Conservation (phyloP, 805 yeast genomes). For the Kuraishia cidri region DNA sequence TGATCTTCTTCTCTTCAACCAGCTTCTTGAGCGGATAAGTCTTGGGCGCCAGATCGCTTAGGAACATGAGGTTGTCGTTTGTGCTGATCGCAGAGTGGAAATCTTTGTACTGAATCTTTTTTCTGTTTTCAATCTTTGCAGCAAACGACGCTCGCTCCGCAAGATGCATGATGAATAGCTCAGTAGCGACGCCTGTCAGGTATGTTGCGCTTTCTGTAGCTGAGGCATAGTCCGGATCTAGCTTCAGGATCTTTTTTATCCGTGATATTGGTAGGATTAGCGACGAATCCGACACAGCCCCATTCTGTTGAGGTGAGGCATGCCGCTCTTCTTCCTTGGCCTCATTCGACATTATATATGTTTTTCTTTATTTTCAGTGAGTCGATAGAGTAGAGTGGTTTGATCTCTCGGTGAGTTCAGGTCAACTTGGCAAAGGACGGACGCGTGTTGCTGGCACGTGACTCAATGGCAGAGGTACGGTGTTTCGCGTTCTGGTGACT, state of each 20-base stretch:
- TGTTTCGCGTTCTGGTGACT: no score
- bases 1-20: constrained; percentile 31
- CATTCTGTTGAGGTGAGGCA: no score
- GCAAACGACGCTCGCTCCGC: constrained; percentile 61
- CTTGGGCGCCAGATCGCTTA: constrained; percentile 61
- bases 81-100: constrained; percentile 53
- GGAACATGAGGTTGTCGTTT: constrained; percentile 52
- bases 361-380: no score
- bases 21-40: constrained; percentile 42
- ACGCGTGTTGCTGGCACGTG: no score
- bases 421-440: no score
- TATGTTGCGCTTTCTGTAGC: constrained; percentile 68
- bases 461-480: no score
- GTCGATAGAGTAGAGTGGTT: no score
- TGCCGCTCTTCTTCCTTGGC: no score
- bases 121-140: constrained; percentile 58
- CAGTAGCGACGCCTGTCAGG: constrained; percentile 71
- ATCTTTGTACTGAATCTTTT: constrained; percentile 64
- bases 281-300: no score
- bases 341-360: no score
- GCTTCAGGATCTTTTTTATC: constrained; percentile 62
- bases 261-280: constrained; percentile 50
- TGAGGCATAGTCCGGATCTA: constrained; percentile 65
- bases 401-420: no score
- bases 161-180: constrained; percentile 59